Evolutionary conservation across 805 yeast species (phyloP), one percentile per base, ranked within the genome.

Genomic region (Barnettozyma californica): DNA sequence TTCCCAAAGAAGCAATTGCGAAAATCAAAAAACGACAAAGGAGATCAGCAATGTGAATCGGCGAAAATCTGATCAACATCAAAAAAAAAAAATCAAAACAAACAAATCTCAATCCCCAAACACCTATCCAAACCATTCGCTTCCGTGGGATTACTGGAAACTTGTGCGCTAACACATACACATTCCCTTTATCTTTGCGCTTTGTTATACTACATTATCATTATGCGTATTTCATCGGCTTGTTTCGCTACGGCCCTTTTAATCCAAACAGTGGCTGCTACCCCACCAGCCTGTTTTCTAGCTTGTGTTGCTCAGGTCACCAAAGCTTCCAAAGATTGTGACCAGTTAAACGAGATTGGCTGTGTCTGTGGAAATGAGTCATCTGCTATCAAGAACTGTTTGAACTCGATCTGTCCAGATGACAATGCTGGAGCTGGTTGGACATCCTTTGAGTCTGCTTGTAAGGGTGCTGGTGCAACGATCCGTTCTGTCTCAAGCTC

Each of bases 221-320:
- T 8, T 20, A 47, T 47, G 50, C 50, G 37, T 31, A 19, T 47
- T 11, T 14, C 41, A 5, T 35, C 47, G 39, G 33, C 42, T 18
- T 16, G 41, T 23, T 31, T 44, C 9, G 44, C 53, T 36, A 19
- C 54, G 11, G 57, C 63, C 23, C 44, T 54, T 25, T 50, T 61
- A 21, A 52, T 57, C 39, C 27, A 43, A 20, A 19, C 50, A 40
- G 64, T 48, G 43, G 76, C 75, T 33, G 77, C 87, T 44, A 74
- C 92, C 48, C 94, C 96, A 47, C 96, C 97, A 52, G 96, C 97
- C 33, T 90, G 96, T 74, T 70, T 90, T 56, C 75, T 90, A 65
- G 95, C 96, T 35, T 89, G 96, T 78, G 92, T 87, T 51, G 77
- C 88, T 48, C 76, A 79, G 60, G 91, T 87, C 49, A 73, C 77